These are phyloP conservation scores for Anisogramma anomala DNA, from an alignment of 2,329 filamentous ascomycete species.

Conservation along the genomic window DNA sequence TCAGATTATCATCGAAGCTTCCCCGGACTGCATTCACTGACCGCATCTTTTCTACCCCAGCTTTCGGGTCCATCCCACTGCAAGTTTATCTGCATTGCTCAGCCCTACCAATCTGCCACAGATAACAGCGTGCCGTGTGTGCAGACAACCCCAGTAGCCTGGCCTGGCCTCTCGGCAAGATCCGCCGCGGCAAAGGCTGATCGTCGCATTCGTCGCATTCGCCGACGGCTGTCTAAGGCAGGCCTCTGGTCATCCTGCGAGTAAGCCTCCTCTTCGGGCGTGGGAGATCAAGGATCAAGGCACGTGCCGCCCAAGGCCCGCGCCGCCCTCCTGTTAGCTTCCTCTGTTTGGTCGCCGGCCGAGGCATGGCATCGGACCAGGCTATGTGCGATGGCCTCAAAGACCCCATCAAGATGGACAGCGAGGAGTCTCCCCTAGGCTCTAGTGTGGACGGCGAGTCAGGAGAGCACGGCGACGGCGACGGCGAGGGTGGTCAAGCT, in stretches of 20 bases:
- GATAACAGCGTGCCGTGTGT: conserved; percentile 22
- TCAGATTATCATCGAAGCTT: too few relatives aligned
- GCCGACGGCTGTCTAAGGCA: background rate
- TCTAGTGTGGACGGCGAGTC: conserved; percentile 41
- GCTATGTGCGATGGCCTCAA: conserved; percentile 46
- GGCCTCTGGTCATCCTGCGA: conserved; percentile 12
- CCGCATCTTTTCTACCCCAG: too few relatives aligned
- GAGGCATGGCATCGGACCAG: conserved; percentile 55
- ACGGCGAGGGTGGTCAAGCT: conserved; percentile 19
- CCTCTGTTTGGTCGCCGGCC: conserved; percentile 9
- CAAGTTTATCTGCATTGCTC: too few relatives aligned
- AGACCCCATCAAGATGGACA: conserved; percentile 44
- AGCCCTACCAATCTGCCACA: too few relatives aligned
- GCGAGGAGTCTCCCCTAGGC: conserved; percentile 45
- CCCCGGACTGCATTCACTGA: too few relatives aligned
- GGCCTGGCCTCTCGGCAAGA: conserved; percentile 23
- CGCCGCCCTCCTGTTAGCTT: conserved; percentile 21
- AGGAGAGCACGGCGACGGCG: conserved; percentile 27
- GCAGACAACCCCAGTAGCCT: conserved; percentile 23
- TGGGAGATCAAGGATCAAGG: too few relatives aligned
- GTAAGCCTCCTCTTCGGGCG: too few relatives aligned
- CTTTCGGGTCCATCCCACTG: too few relatives aligned
- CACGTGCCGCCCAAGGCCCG: conserved; percentile 25
- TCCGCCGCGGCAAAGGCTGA: conserved; percentile 9
- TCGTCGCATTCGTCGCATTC: conserved; percentile 5